Evolutionary conservation across 208 protist genomes (phyloP).

Genomic region (Trypanosoma rangeli): DNA sequence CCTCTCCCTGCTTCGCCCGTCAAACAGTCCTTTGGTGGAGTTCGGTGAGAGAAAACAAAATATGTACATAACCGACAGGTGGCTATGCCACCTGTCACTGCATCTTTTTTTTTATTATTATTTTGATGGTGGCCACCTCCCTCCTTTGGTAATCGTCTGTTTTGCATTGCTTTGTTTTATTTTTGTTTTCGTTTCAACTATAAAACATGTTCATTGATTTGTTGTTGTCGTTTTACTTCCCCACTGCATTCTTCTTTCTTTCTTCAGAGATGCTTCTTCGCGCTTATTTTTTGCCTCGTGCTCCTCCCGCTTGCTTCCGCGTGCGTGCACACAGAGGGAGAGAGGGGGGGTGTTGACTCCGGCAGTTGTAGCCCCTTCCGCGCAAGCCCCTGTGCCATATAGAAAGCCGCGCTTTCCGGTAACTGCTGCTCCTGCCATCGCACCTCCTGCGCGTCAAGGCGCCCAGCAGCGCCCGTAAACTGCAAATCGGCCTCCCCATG

Average conservation of each 20-base stretch:
- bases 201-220: no score
- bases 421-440: conserved; percentile 27
- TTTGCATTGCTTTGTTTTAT: neutral
- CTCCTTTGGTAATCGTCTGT: neutral
- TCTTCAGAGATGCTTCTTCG: no score
- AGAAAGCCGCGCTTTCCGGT: conserved; percentile 38
- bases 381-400: conserved; percentile 30
- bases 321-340: neutral
- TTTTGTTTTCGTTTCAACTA: no score
- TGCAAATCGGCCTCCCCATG: conserved; percentile 1
- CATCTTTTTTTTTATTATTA: neutral
- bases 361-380: neutral
- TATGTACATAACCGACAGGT: neutral
- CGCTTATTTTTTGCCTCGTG: neutral
- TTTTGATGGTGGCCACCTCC: no score
- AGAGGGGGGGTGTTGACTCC: no score
- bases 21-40: no score
- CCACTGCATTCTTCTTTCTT: no score
- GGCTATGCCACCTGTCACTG: neutral
- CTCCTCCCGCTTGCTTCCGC: neutral
- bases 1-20: no score
- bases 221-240: no score
- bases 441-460: conserved; percentile 35
- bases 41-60: no score
- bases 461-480: conserved; percentile 32